Conservation (phyloP, 1,139 yeast species). For the Geotrichum klebahnii region DNA sequence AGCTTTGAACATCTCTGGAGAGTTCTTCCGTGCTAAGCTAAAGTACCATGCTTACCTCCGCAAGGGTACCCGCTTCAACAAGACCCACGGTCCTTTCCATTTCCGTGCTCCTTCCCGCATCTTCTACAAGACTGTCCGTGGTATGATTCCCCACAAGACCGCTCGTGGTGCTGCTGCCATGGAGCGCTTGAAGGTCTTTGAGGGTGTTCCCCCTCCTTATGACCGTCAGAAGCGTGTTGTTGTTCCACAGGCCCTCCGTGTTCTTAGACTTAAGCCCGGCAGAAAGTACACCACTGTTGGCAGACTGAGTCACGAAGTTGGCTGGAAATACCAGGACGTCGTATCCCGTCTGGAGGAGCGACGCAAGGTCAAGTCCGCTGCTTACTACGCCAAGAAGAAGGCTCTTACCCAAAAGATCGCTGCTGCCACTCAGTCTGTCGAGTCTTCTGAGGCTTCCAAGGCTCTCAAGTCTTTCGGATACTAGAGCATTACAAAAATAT, state of each 20-base stretch:
- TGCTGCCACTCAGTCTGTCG: conserved; percentile 57
- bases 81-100: conserved; percentile 99
- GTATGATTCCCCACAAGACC: conserved; percentile 99
- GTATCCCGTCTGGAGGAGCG: conserved; percentile 98
- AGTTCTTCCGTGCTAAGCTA: conserved; percentile 98
- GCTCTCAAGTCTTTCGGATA: conserved; percentile 23
- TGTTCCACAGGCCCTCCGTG: conserved; percentile 99
- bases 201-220: conserved; percentile 99
- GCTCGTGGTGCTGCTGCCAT: conserved; percentile 99
- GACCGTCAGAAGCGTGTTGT: conserved; percentile 99
- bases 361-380: conserved; percentile 98
- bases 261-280: conserved; percentile 98
- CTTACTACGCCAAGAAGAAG: conserved; percentile 97
- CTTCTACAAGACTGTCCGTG: conserved; percentile 98
- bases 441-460: conserved; percentile 21
- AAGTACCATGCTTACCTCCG: conserved; percentile 99
- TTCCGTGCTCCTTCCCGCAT: conserved; percentile 99
- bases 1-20: conserved; percentile 98
- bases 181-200: conserved; percentile 98
- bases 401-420: conserved; percentile 89
- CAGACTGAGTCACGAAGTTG: conserved; percentile 92
- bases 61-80: conserved; percentile 98
- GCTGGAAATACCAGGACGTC: conserved; percentile 99
- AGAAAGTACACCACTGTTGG: conserved; percentile 99
- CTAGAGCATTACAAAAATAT: conserved; percentile 12